Evolutionary conservation across 352 stramenopile genomes (phyloP).

Genomic region (Phytophthora pseudosyringae): DNA sequence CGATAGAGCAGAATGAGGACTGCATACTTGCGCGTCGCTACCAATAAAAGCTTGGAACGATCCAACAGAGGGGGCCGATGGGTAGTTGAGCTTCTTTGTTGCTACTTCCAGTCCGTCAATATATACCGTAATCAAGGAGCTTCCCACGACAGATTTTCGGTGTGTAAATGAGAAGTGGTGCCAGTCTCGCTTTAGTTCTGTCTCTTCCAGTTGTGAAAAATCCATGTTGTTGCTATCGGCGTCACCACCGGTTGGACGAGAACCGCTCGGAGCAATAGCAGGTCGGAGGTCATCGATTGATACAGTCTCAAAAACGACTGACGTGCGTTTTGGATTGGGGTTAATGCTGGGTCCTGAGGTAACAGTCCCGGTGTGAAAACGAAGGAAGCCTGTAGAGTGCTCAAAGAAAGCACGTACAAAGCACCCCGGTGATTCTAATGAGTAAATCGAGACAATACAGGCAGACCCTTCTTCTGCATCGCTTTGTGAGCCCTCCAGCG

Average conservation of each 20-base stretch:
- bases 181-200: slow-evolving; percentile 57
- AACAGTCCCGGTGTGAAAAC: slow-evolving; percentile 65
- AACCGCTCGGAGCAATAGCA: background rate
- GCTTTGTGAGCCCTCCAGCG: background rate
- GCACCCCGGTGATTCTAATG: slow-evolving; percentile 63
- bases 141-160: slow-evolving; percentile 73
- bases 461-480: slow-evolving; percentile 52
- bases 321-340: slow-evolving; percentile 54
- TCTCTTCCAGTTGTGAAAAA: slow-evolving; percentile 12
- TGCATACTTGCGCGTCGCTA: slow-evolving; percentile 78
- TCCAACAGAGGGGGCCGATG: slow-evolving; percentile 49
- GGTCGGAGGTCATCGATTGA: slow-evolving; percentile 52
- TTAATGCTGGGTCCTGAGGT: slow-evolving; percentile 67
- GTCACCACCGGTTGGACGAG: background rate
- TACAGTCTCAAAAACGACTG: slow-evolving; percentile 70
- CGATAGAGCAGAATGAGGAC: slow-evolving; percentile 62
- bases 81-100: slow-evolving; percentile 79
- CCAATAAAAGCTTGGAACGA: slow-evolving; percentile 73
- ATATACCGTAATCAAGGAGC: slow-evolving; percentile 72
- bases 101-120: slow-evolving; percentile 76
- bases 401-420: slow-evolving; percentile 83
- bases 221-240: background rate
- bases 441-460: slow-evolving; percentile 79
- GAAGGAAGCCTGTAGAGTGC: slow-evolving; percentile 60
- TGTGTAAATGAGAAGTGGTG: slow-evolving; percentile 80